Base-by-base conservation (phyloP, 2,329 filamentous ascomycete species). In the Pyricularia sp. region DNA sequence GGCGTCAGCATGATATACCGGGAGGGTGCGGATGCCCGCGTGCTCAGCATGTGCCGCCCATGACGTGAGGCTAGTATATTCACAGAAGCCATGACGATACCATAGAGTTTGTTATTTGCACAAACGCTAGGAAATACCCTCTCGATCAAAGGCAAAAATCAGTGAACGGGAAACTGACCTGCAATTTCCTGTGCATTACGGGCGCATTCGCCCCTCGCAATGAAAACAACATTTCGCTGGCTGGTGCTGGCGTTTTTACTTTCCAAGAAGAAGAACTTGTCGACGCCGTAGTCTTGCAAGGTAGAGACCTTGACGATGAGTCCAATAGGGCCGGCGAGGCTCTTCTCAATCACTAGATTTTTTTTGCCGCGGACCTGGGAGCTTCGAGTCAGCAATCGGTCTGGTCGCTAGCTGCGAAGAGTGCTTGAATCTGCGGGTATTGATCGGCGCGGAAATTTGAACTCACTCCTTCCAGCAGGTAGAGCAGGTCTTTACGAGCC, bases 221-320 rank as follows among this genome's bases (percentile, higher is more conserved):
- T 87, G 81, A 98, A 99, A 73, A 99, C 87, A 71, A 99, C 88
- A 84, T 97, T 99, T 76, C 92, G 90, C 81, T 98, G 95, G 76
- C 91, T 96, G 23, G 93, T 92, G 79, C 98, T 94, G 78, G 93
- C 90, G 80, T 99, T 98, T 76, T 91, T 88, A 80, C 97, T 98
- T 79, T 99, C 95, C 65, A 99, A 84, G 76, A 97, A 91, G 83
- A 98, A 99, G 73, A 97, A 92, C 79, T 97, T 97, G 79, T 98
- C 94, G 73, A 99, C 94, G 33, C 96, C 96, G 81, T 98, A 97
- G 76, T 99, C 95, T 77, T 98, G 93, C 20, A 97, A 86, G 11
- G 92, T 94, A 26, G 94, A 94, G 76, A 97, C 97, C 79, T 97
- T 97, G 81, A 97, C 93, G 73, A 99, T 90, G 70, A 94, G 86